Conservation (phyloP, 2,329 filamentous ascomycete species). For the Eurotiales sp. region DNA sequence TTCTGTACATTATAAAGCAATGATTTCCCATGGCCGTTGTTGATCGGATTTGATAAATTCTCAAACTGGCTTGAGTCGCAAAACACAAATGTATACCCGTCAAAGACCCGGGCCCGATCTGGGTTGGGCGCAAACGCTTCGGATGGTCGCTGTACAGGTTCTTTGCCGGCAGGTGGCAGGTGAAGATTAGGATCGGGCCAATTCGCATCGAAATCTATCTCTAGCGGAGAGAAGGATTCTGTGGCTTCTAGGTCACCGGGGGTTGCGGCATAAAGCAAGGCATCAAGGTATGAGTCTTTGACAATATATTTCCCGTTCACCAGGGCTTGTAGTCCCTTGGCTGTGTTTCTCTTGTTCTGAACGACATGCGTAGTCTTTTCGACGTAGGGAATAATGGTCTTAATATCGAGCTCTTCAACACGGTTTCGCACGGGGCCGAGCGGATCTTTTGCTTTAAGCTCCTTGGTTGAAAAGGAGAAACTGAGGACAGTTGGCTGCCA, state of each 20-base stretch:
- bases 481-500: slow-evolving; percentile 81
- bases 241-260: slow-evolving; percentile 49
- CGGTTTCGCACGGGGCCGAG: slow-evolving; percentile 59
- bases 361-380: slow-evolving; percentile 80
- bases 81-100: slow-evolving; percentile 86
- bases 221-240: slow-evolving; percentile 57
- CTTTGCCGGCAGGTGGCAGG: slow-evolving; percentile 70
- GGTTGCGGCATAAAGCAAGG: slow-evolving; percentile 60
- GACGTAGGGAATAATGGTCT: slow-evolving; percentile 71
- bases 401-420: slow-evolving; percentile 85
- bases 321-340: slow-evolving; percentile 80
- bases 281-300: slow-evolving; percentile 67
- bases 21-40: slow-evolving; percentile 78
- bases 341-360: slow-evolving; percentile 82
- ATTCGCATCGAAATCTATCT: slow-evolving; percentile 70
- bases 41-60: slow-evolving; percentile 69
- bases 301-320: slow-evolving; percentile 79
- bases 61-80: slow-evolving; percentile 72
- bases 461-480: slow-evolving; percentile 71
- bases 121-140: slow-evolving; percentile 69
- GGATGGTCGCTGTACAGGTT: slow-evolving; percentile 65
- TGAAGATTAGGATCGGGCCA: slow-evolving; percentile 75
- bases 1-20: slow-evolving; percentile 61
- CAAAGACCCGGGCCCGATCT: slow-evolving; percentile 67
- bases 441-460: slow-evolving; percentile 61